Conservation (phyloP, 768 basidiomycete species). For the Mrakia gelida region DNA sequence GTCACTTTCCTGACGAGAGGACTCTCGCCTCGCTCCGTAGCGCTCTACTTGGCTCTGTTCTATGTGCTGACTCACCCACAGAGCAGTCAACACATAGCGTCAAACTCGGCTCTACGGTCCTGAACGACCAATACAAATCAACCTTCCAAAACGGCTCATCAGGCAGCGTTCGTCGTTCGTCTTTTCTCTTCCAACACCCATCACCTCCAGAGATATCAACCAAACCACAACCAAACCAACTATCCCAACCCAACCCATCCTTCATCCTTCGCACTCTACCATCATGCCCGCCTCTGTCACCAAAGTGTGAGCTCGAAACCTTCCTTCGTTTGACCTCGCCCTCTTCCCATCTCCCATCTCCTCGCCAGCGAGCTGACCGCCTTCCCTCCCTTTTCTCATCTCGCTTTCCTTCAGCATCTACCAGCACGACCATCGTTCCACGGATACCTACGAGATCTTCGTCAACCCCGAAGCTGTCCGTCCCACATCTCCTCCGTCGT, state of each 20-base stretch:
- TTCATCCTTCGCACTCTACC: not conserved
- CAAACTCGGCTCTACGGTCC: too few species aligned
- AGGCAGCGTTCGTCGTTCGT: too few species aligned
- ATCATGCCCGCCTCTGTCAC: slow-evolving; percentile 21
- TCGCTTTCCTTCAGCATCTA: slow-evolving; percentile 19
- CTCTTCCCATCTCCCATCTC: not conserved
- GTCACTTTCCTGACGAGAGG: too few species aligned
- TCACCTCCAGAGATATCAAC: not conserved
- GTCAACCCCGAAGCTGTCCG: slow-evolving; percentile 29
- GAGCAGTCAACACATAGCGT: too few species aligned
- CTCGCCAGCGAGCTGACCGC: not conserved
- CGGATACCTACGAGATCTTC: slow-evolving; percentile 30
- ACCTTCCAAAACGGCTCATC: not conserved
- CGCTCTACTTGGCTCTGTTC: too few species aligned
- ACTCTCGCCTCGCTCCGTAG: too few species aligned
- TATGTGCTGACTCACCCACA: too few species aligned
- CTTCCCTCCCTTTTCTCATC: not conserved
- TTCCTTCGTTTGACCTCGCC: not conserved
- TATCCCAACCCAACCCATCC: not conserved
- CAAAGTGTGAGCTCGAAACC: slow-evolving; percentile 19
- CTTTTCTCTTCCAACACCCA: not conserved
- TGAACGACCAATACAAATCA: too few species aligned
- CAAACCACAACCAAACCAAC: not conserved
- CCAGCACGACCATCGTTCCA: slow-evolving; percentile 28
- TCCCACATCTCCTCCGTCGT: not conserved